Percentiles rank a stretch among this genome's conserved stretches.
Conservation (phyloP, 225 moss, liverwort and hornwort species). For the Antitrichia curtipendula region DNA sequence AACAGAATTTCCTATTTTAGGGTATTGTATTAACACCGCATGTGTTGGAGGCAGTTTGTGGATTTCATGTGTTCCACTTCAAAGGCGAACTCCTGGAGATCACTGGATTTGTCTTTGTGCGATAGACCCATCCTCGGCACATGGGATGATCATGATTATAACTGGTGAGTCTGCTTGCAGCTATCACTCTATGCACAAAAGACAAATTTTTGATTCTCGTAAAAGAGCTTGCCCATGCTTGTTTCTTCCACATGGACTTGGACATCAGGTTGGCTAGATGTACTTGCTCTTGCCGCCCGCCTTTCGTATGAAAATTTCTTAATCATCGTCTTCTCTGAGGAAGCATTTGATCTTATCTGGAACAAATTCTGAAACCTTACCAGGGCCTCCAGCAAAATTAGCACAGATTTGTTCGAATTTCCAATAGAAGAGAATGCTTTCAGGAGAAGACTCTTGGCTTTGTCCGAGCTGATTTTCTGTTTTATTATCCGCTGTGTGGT, state of each 20-base stretch:
- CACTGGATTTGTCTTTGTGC: slow-evolving; percentile 52
- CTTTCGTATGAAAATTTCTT: neutral
- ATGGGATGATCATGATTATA: slow-evolving; percentile 96
- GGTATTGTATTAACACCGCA: neutral
- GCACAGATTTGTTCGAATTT: neutral
- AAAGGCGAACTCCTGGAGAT: slow-evolving; percentile 18
- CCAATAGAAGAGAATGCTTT: neutral
- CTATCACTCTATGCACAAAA: neutral
- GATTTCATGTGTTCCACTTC: slow-evolving; percentile 64
- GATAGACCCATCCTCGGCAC: slow-evolving; percentile 72
- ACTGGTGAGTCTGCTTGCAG: slow-evolving; percentile 46
- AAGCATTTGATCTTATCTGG: neutral
- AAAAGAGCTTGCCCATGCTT: neutral
- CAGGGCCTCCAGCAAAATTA: neutral
- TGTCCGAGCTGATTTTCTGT: neutral
- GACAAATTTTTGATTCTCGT: neutral
- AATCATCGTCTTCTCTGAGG: neutral
- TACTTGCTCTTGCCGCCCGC: neutral
- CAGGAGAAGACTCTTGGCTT: neutral
- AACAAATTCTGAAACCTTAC: neutral
- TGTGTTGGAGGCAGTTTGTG: slow-evolving; percentile 50
- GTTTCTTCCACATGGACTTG: neutral
- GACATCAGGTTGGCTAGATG: neutral
- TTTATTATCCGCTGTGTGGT: neutral
- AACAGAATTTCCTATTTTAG: neutral